Evolutionary conservation across 2,329 filamentous ascomycete species (phyloP).

Genomic region (Zymoseptoria pseudotritici): DNA sequence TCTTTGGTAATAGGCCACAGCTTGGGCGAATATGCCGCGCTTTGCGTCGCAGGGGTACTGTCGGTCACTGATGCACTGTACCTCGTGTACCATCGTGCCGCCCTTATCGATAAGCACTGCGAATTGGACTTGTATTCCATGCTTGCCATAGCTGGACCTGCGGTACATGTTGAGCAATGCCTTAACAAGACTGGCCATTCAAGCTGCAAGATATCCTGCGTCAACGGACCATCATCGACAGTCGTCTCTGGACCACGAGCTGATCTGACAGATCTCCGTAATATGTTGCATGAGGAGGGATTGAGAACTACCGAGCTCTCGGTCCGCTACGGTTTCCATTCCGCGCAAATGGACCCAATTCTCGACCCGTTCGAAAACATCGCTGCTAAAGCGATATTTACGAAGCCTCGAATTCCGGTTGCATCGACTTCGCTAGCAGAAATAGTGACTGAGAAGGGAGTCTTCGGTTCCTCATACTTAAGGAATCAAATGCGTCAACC

Average conservation of each 20-base stretch:
- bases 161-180: constrained; percentile 5
- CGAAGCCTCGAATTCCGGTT: constrained; percentile 24
- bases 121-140: constrained; percentile 20
- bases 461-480: too few species aligned
- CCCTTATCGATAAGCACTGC: constrained; percentile 25
- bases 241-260: constrained; percentile 18
- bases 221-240: constrained; percentile 20
- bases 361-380: constrained; percentile 16
- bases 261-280: constrained; percentile 7
- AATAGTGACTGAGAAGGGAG: too few species aligned
- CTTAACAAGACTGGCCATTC: not conserved
- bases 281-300: constrained; percentile 10
- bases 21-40: constrained; percentile 36
- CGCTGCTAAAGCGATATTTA: constrained; percentile 15
- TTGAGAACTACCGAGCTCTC: constrained; percentile 11
- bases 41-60: constrained; percentile 31
- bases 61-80: constrained; percentile 21
- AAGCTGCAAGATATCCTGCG: constrained; percentile 19
- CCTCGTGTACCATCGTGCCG: constrained; percentile 31
- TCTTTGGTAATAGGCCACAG: constrained; percentile 26
- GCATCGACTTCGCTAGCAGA: constrained; percentile 18
- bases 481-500: too few species aligned
- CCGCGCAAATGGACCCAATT: constrained; percentile 26
- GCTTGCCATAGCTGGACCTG: constrained; percentile 18
- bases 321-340: constrained; percentile 28